Conservation (phyloP, 2,329 filamentous ascomycete genomes). For the Fusarium kyushuense region DNA sequence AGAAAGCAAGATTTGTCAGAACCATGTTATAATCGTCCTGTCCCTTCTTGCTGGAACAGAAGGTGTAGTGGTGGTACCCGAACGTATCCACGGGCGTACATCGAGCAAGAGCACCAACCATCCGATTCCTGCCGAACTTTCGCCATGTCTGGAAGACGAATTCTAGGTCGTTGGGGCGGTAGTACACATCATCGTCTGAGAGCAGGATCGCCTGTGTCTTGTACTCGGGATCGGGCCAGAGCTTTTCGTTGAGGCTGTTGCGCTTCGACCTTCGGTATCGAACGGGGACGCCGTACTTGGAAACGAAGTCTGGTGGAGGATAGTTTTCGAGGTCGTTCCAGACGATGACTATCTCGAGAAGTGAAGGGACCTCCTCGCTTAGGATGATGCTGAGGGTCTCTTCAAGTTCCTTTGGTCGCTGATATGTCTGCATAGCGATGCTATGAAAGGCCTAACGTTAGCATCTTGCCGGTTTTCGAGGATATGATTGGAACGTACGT, state of each 20-base stretch:
- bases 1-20: slow-evolving; percentile 55
- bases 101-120: slow-evolving; percentile 55
- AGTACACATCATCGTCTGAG: slow-evolving; percentile 57
- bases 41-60: slow-evolving; percentile 47
- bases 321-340: slow-evolving; percentile 54
- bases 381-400: slow-evolving; percentile 49
- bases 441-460: slow-evolving; percentile 38
- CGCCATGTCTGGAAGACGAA: slow-evolving; percentile 58
- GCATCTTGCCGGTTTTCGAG: not conserved
- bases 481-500: slow-evolving; percentile 40
- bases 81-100: slow-evolving; percentile 47
- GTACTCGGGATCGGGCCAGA: slow-evolving; percentile 53
- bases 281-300: slow-evolving; percentile 50
- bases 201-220: slow-evolving; percentile 56
- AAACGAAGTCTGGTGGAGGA: slow-evolving; percentile 48
- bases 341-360: slow-evolving; percentile 54
- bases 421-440: slow-evolving; percentile 55
- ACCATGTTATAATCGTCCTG: slow-evolving; percentile 53
- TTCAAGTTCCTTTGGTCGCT: slow-evolving; percentile 53
- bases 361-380: slow-evolving; percentile 51
- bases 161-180: slow-evolving; percentile 54
- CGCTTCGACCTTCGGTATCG: slow-evolving; percentile 51
- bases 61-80: slow-evolving; percentile 50
- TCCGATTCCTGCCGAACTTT: slow-evolving; percentile 52
- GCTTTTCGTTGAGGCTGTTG: slow-evolving; percentile 56